Evolutionary conservation across 108 stramenopile species (phyloP), one percentile per base, ranked within the genome.

Genomic region (Nitzschia palea): DNA sequence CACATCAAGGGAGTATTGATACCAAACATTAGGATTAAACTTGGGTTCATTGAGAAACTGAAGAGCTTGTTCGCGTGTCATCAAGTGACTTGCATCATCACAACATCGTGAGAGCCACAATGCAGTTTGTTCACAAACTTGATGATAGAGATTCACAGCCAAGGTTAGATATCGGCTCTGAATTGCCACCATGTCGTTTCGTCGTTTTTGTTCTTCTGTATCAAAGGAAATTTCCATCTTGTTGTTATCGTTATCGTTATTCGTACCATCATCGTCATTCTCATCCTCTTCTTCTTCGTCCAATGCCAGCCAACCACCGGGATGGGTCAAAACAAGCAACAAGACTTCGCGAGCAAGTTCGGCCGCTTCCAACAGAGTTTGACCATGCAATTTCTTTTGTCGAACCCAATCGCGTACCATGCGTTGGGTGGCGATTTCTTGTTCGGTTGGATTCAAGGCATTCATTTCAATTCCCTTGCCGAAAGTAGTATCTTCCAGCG

Each of bases 121-220:
- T 9, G 88, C 91, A 27, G 88, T 89, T 45, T 81, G 78, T 52
- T 85, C 70, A 59, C 86, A 87, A 0, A 89, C 85, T 62, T 82
- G 68, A 36, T 80, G 73, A 32, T 86, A 81, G 68, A 85, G 55
- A 44, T 72, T 78, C 30, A 86, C 81, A 20, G 80, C 73, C 37
- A 72, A 58, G 0, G 86, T 84, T 15, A 92, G 45, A 40, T 78
- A 68, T 0, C 68, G 62, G 4, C 69, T 55, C 22, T 81, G 79
- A 57, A 92, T 80, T 37, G 43, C 53, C 14, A 57, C 28, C 44
- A 87, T 61, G 43, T 92, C 82, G 4, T 65, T 43, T 12, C 63
- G 58, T 20, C 85, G 81, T 6, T 47, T 45, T 43, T 67, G 42
- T 15, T 74, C 57, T 14, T 71, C 82, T 45, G 63, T 61, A 57